Percentiles rank a stretch among this genome's conserved stretches.
Evolutionary conservation across 257 asterid species (phyloP).

Genomic region (Plantago major): DNA sequence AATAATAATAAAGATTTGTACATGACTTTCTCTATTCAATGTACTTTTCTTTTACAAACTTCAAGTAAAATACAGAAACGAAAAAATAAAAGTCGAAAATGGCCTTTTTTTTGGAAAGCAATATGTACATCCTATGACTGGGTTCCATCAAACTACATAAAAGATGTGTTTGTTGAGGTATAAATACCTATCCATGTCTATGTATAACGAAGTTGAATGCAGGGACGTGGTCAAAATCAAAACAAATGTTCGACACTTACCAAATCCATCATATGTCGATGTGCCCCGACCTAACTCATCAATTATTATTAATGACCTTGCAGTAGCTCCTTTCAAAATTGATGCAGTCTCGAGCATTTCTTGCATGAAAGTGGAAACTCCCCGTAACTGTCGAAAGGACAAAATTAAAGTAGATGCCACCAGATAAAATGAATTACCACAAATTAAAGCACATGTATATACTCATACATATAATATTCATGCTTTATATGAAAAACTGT

Average conservation of each 20-base stretch:
- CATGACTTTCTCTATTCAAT: not conserved
- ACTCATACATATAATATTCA: too few species aligned
- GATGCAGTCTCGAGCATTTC: slow-evolving; percentile 99
- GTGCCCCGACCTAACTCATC: slow-evolving; percentile 99
- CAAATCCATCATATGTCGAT: slow-evolving; percentile 97
- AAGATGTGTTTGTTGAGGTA: not conserved
- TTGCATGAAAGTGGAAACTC: slow-evolving; percentile 99
- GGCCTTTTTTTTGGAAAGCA: too few species aligned
- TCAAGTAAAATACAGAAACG: too few species aligned
- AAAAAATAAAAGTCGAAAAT: too few species aligned
- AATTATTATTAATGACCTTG: slow-evolving; percentile 74
- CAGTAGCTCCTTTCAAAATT: slow-evolving; percentile 92
- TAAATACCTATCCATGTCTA: not conserved
- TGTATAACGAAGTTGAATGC: not conserved
- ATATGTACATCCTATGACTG: too few species aligned
- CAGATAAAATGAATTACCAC: not conserved
- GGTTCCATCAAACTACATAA: too few species aligned
- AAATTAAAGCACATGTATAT: too few species aligned
- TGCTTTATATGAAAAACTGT: too few species aligned
- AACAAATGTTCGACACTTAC: slow-evolving; percentile 42
- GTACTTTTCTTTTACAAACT: not conserved
- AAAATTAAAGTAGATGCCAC: slow-evolving; percentile 5
- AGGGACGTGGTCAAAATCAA: slow-evolving; percentile 11
- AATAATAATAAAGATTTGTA: too few species aligned
- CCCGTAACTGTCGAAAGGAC: slow-evolving; percentile 55